Percentiles rank a stretch among this genome's conserved stretches.
Conservation (phyloP, 257 asterid genomes). For the Solanum pimpinellifolium region DNA sequence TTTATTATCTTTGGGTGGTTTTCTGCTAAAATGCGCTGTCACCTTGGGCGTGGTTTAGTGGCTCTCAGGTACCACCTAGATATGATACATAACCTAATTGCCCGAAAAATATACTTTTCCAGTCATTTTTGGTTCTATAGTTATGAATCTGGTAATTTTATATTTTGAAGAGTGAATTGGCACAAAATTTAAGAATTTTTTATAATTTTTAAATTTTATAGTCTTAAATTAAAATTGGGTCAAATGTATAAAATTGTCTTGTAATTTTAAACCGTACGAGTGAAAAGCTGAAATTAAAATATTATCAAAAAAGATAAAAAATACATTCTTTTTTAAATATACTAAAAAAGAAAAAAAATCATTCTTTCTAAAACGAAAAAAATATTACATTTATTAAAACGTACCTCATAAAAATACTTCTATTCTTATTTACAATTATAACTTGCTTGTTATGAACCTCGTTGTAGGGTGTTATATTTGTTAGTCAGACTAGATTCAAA, state of each 20-base stretch:
- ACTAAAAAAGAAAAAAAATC: too few species aligned
- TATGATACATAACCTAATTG: neutral
- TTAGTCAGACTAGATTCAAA: too few species aligned
- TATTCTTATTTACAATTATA: neutral
- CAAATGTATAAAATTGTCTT: too few species aligned
- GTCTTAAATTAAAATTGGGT: fast-evolving
- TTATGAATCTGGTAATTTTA: neutral
- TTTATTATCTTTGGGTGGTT: neutral
- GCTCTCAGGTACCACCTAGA: neutral
- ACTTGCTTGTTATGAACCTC: neutral
- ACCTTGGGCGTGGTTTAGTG: neutral
- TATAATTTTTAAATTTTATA: too few species aligned
- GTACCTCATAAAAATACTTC: neutral
- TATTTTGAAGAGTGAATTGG: fast-evolving
- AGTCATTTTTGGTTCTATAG: neutral
- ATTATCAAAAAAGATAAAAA: too few species aligned
- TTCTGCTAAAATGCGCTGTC: neutral
- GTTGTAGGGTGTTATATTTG: too few species aligned
- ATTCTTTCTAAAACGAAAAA: too few species aligned
- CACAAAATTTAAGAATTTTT: too few species aligned
- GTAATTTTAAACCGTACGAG: fast-evolving
- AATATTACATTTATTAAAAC: neutral
- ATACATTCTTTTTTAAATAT: too few species aligned
- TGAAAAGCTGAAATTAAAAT: too few species aligned
- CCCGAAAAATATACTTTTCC: neutral